Conservation (phyloP, 140 eudicot species). For the Senecio squalidus region DNA sequence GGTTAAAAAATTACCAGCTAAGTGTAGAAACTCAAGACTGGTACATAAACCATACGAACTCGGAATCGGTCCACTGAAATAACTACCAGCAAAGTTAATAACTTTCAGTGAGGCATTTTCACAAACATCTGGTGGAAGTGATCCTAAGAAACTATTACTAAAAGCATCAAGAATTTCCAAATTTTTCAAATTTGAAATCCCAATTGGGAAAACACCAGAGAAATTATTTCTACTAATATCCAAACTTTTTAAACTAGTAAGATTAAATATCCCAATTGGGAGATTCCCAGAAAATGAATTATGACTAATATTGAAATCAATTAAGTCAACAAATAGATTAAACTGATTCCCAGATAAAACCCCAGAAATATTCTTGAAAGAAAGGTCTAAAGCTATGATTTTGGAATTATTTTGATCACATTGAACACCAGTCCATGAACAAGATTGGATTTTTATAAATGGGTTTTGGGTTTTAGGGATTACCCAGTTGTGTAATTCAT, state of each 20-base stretch:
- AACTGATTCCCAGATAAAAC: constrained; percentile 49
- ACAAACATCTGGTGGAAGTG: constrained; percentile 65
- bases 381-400: constrained; percentile 60
- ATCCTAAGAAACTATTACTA: constrained; percentile 89
- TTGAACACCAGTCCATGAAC: constrained; percentile 79
- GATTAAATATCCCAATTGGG: constrained; percentile 61
- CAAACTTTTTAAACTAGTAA: constrained; percentile 39
- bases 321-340: constrained; percentile 43
- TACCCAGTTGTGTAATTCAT: constrained; percentile 55
- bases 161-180: constrained; percentile 84
- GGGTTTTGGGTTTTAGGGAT: constrained; percentile 36
- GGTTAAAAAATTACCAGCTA: constrained; percentile 75
- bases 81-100: constrained; percentile 95
- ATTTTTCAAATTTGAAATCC: constrained; percentile 44
- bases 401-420: constrained; percentile 53
- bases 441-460: constrained; percentile 45
- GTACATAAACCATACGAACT: constrained; percentile 53
- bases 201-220: constrained; percentile 76
- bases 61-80: constrained; percentile 85
- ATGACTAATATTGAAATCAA: constrained; percentile 67
- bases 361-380: constrained; percentile 68
- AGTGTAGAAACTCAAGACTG: constrained; percentile 66
- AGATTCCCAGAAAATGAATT: constrained; percentile 60
- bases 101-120: constrained; percentile 41
- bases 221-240: constrained; percentile 90